Evolutionary conservation across 768 basidiomycete species (phyloP).

Genomic region (Lentinula guzmanii): DNA sequence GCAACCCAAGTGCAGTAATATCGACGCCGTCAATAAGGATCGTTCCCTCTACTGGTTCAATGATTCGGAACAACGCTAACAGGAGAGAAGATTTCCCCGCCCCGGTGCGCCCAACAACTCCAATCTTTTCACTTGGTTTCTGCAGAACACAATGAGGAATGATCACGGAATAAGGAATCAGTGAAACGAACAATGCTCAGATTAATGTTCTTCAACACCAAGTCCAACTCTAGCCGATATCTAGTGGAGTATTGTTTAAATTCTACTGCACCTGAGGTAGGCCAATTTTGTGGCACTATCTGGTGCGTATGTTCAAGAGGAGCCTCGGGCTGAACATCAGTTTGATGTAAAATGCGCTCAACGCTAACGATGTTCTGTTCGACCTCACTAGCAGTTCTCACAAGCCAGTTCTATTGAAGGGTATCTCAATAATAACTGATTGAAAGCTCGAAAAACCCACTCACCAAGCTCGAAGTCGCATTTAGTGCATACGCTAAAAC

Average conservation of each 20-base stretch:
- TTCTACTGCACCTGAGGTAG: constrained; percentile 61
- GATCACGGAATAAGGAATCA: background rate
- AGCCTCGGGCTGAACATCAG: constrained; percentile 67
- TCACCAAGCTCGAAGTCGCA: constrained; percentile 75
- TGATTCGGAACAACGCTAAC: constrained; percentile 70
- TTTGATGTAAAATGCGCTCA: constrained; percentile 83
- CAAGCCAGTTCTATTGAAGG: constrained; percentile 64
- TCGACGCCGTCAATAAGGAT: constrained; percentile 75
- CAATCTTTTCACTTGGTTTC: constrained; percentile 80
- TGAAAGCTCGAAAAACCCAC: constrained; percentile 14
- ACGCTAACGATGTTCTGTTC: constrained; percentile 90
- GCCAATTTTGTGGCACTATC: constrained; percentile 61
- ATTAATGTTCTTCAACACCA: constrained; percentile 72
- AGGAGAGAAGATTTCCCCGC: constrained; percentile 74
- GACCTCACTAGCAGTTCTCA: constrained; percentile 78
- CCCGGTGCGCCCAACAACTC: constrained; percentile 84
- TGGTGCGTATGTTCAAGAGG: constrained; percentile 59
- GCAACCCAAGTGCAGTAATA: constrained; percentile 68
- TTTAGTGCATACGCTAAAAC: constrained; percentile 82
- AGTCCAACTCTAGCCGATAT: constrained; percentile 76
- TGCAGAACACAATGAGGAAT: constrained; percentile 17
- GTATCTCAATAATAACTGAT: background rate
- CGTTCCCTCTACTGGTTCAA: constrained; percentile 62
- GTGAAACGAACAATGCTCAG: constrained; percentile 51
- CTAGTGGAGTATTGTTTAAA: constrained; percentile 76